A percentile compares a stretch with the other conserved stretches of the same genome.
Evolutionary conservation across 768 basidiomycete genomes (phyloP).

Genomic region (Leccinum sublutescens): DNA sequence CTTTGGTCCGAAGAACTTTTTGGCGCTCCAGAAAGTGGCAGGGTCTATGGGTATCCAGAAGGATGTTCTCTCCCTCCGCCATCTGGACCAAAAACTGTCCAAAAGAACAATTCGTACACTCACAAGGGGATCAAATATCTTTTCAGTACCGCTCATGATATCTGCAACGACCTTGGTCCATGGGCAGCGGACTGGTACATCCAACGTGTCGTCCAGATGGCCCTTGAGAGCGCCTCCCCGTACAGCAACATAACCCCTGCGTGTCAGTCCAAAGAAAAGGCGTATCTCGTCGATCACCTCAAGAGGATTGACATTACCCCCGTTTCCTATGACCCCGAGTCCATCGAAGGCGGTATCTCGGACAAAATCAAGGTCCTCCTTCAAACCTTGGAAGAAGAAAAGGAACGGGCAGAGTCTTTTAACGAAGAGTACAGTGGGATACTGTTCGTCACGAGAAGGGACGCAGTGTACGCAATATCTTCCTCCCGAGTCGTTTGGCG

Average conservation of each 20-base stretch:
- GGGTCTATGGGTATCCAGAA: slow-evolving; percentile 55
- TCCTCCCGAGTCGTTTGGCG: no score
- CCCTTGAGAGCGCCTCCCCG: slow-evolving; percentile 42
- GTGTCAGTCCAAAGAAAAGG: slow-evolving; percentile 60
- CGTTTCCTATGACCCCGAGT: slow-evolving; percentile 49
- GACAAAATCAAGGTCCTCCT: slow-evolving; percentile 60
- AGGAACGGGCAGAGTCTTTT: slow-evolving; percentile 45
- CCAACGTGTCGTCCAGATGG: slow-evolving; percentile 53
- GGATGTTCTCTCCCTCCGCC: slow-evolving; percentile 55
- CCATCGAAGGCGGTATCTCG: slow-evolving; percentile 51
- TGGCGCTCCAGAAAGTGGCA: slow-evolving; percentile 43
- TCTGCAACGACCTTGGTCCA: slow-evolving; percentile 60
- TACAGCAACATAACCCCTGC: slow-evolving; percentile 48
- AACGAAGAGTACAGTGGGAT: slow-evolving; percentile 67
- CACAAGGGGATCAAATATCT: slow-evolving; percentile 68
- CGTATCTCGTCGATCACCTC: slow-evolving; percentile 54
- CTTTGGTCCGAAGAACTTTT: slow-evolving; percentile 51
- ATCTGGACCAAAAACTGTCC: slow-evolving; percentile 63
- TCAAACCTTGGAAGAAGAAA: slow-evolving; percentile 53
- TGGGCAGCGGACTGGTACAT: slow-evolving; percentile 85
- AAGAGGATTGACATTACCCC: slow-evolving; percentile 41
- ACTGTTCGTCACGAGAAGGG: slow-evolving; percentile 76
- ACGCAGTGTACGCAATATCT: slow-evolving; percentile 43
- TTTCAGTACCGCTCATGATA: slow-evolving; percentile 49
- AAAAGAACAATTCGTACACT: slow-evolving; percentile 58